phyloP scores from a whole-genome alignment of 2,329 filamentous ascomycete genomes.

The Ciborinia camelliae region DNA sequence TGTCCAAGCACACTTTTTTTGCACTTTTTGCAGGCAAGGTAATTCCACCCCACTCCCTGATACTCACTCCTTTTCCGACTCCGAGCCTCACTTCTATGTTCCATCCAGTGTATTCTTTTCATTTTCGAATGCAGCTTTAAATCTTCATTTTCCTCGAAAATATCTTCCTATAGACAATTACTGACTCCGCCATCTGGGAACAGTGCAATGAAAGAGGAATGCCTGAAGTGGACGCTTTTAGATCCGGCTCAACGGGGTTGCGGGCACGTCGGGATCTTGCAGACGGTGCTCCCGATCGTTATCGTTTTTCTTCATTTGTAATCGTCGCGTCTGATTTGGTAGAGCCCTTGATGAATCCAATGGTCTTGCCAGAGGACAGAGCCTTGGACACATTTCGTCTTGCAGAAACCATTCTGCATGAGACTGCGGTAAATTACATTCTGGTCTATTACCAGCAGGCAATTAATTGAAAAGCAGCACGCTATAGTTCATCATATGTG shows the following conservation, averaged over 20 bases:
- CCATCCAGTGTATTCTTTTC: neutral
- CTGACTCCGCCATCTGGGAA: neutral
- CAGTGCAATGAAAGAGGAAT: neutral
- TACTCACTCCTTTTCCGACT: neutral
- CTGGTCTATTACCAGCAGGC: neutral
- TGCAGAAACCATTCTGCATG: neutral
- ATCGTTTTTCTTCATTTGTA: neutral
- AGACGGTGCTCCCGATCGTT: neutral
- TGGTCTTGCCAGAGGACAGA: conserved; percentile 5
- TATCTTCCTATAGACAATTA: neutral
- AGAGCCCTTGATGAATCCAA: conserved; percentile 5
- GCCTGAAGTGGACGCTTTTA: neutral
- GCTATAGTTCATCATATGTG: neutral
- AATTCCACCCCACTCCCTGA: neutral
- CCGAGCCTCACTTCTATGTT: neutral
- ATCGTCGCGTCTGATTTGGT: conserved; percentile 1
- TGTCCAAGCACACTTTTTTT: neutral
- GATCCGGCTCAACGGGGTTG: neutral
- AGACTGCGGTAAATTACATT: neutral
- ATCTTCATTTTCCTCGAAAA: neutral
- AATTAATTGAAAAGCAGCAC: neutral
- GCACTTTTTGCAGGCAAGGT: neutral
- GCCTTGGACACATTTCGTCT: conserved; percentile 7
- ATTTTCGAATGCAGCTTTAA: neutral
- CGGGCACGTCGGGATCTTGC: neutral